A percentile compares a stretch with the other conserved stretches of the same genome.
Evolutionary conservation across 2,329 filamentous ascomycete genomes (phyloP).

Genomic region (Epichloe amarillans): DNA sequence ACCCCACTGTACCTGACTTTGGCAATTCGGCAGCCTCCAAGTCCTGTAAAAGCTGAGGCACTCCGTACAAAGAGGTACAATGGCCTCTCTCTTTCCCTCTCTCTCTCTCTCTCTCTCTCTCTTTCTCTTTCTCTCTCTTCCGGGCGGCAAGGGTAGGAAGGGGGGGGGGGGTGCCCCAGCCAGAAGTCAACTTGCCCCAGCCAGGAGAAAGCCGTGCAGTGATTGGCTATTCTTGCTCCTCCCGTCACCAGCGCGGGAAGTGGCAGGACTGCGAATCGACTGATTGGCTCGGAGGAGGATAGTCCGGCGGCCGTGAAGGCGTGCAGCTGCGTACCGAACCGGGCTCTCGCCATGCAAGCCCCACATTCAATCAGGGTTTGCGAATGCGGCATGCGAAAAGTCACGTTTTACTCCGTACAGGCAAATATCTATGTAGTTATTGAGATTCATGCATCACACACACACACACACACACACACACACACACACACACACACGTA

Average conservation of each 20-base stretch:
- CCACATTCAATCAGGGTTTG: background rate
- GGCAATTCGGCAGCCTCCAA: background rate
- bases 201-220: background rate
- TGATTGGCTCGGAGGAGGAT: slow-evolving; percentile 1
- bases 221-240: background rate
- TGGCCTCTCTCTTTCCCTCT: background rate
- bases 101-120: background rate
- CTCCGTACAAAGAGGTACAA: background rate
- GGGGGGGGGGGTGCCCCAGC: background rate
- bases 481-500: too few relatives aligned
- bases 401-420: background rate
- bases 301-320: background rate
- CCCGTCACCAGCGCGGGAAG: background rate
- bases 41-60: background rate
- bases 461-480: background rate
- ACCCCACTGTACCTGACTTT: background rate
- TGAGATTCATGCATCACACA: background rate
- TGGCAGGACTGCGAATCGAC: background rate
- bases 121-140: background rate
- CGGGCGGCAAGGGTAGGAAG: background rate
- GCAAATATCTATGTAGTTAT: too few relatives aligned
- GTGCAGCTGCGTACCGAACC: too few relatives aligned
- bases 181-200: background rate
- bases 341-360: too few relatives aligned
- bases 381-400: background rate